Conservation (phyloP, 768 basidiomycete genomes). For the Boletus insuetus region DNA sequence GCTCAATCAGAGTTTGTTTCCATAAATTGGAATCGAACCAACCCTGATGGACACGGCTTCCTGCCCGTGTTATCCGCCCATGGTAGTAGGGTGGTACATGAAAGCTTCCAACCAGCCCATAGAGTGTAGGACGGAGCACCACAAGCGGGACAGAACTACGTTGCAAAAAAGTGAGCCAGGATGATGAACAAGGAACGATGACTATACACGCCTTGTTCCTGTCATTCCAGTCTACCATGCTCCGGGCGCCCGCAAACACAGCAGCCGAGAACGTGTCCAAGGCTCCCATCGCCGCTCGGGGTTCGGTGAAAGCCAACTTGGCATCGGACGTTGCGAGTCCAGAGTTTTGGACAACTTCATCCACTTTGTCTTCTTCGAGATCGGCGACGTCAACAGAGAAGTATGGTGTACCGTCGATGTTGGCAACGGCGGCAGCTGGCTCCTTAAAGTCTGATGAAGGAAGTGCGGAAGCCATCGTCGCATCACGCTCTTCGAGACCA, state of each 20-base stretch:
- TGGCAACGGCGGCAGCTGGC: constrained; percentile 50
- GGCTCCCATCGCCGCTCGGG: constrained; percentile 52
- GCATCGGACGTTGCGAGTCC: constrained; percentile 37
- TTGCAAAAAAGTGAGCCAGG: not conserved
- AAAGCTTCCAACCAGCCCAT: constrained; percentile 96
- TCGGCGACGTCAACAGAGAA: constrained; percentile 78
- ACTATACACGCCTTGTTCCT: constrained; percentile 64
- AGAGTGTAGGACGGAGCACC: constrained; percentile 77
- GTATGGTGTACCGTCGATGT: constrained; percentile 78
- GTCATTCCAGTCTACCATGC: constrained; percentile 90
- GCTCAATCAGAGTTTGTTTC: constrained; percentile 11
- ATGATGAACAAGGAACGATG: not conserved
- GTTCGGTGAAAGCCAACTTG: constrained; percentile 59
- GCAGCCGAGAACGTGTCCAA: constrained; percentile 68
- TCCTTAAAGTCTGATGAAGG: constrained; percentile 65
- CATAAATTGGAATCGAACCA: constrained; percentile 26
- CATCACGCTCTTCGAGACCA: constrained; percentile 64
- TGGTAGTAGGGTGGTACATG: constrained; percentile 71
- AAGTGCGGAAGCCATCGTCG: constrained; percentile 45
- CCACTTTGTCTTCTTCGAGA: constrained; percentile 42
- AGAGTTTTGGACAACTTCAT: constrained; percentile 40
- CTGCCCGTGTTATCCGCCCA: constrained; percentile 64
- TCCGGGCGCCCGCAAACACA: constrained; percentile 74
- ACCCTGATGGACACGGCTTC: constrained; percentile 74
- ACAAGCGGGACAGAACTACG: constrained; percentile 88